Conservation (phyloP, 106 monocot genomes). For the Triglochin maritima region DNA sequence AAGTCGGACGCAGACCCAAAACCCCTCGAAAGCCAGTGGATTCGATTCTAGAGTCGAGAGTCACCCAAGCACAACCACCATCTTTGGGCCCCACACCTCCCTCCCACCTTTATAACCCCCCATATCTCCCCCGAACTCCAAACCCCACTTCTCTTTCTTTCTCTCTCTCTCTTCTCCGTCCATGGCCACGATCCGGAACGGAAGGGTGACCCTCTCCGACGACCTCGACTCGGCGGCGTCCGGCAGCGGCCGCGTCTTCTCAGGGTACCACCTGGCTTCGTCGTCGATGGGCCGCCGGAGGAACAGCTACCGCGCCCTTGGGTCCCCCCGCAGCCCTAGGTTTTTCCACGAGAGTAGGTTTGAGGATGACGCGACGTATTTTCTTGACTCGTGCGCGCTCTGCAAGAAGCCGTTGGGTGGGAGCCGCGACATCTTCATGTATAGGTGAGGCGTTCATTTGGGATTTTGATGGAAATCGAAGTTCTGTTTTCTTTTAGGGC, state of each 20-base stretch:
- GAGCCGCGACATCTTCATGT: slow-evolving; percentile 79
- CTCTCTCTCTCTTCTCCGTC: too few species aligned
- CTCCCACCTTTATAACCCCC: neutral
- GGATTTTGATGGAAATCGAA: neutral
- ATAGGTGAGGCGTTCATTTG: slow-evolving; percentile 35
- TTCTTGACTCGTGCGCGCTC: slow-evolving; percentile 59
- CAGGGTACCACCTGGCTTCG: too few species aligned
- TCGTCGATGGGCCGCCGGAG: too few species aligned
- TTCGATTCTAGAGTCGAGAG: neutral
- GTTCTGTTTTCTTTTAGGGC: neutral
- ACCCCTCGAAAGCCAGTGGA: neutral
- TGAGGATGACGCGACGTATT: slow-evolving; percentile 22
- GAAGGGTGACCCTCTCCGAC: too few species aligned
- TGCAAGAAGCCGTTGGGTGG: slow-evolving; percentile 58
- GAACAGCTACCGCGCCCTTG: too few species aligned
- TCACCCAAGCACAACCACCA: neutral
- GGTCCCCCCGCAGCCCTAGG: neutral
- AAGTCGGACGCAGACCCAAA: neutral
- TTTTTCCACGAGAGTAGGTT: slow-evolving; percentile 25
- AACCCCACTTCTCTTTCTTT: too few species aligned
- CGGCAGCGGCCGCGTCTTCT: too few species aligned
- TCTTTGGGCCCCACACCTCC: neutral
- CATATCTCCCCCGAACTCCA: neutral
- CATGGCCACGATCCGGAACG: too few species aligned
- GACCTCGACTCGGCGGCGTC: too few species aligned